Evolutionary conservation across 768 basidiomycete species (phyloP).

Genomic region (Tricholoma furcatifolium): DNA sequence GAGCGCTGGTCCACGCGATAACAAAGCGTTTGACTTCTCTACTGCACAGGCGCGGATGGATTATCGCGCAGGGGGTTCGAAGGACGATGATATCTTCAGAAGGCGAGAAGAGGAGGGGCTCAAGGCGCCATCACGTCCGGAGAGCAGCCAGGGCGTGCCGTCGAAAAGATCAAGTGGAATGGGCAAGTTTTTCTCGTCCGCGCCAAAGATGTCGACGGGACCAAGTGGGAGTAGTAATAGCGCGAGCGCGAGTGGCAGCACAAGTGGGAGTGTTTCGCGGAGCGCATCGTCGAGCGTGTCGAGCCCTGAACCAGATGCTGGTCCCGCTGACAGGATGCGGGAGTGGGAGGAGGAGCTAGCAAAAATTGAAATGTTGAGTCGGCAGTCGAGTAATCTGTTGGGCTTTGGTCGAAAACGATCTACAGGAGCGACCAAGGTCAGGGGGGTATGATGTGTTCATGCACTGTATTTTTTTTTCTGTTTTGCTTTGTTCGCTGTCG

Average conservation of each 20-base stretch:
- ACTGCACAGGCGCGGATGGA: constrained; percentile 3
- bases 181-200: constrained; percentile 15
- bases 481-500: constrained; percentile 6
- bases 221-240: constrained; percentile 35
- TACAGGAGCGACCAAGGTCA: constrained; percentile 18
- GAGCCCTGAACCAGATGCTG: constrained; percentile 26
- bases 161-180: constrained; percentile 18
- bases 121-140: constrained; percentile 8
- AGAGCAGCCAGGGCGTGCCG: constrained; percentile 15
- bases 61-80: constrained; percentile 4
- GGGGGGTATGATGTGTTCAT: constrained; percentile 10
- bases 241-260: constrained; percentile 19
- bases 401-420: constrained; percentile 40
- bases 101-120: constrained; percentile 5
- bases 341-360: constrained; percentile 83
- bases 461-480: not conserved
- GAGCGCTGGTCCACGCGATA: constrained; percentile 70
- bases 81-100: constrained; percentile 8
- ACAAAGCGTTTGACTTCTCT: constrained; percentile 37
- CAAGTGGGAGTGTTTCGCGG: constrained; percentile 15
- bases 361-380: constrained; percentile 65
- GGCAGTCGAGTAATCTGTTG: constrained; percentile 45
- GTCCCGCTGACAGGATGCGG: constrained; percentile 40
- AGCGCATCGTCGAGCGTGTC: constrained; percentile 31
- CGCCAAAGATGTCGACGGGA: constrained; percentile 23